Evolutionary conservation across 1,284 basidiomycete genomes (phyloP), one percentile per base, ranked within the genome.

Genomic region (Apiotrichum domesticum): DNA sequence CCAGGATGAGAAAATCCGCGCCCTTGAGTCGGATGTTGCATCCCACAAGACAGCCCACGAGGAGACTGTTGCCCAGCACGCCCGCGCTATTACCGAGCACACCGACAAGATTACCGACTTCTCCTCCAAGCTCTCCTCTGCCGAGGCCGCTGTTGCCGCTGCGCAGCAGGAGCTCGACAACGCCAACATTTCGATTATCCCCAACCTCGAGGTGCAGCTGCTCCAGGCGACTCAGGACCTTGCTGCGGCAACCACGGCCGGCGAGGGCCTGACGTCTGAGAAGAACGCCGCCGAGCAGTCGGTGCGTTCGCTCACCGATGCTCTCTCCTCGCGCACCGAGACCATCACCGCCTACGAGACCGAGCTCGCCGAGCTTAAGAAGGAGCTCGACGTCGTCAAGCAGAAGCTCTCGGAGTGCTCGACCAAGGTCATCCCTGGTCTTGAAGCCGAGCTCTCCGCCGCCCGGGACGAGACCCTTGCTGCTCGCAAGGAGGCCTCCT

Each of bases 81-180:
- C 41, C 13, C n/a, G 10, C 8, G 50, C 42, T 33, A 35, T 51
- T 34, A 34, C 50, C 34, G 33, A 32, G 6, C 50, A 51, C 50
- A 34, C 50, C 33, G 41, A 42, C 29, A 41, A 51, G 50, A 32
- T 34, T 3, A 37, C 29, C 32, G 50, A 41, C n/a, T 15, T 21
- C 32, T 40, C 15, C 32, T 9, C 50, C 8, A 43, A 51, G 34
- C 35, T 47, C 14, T 47, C 46, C 9, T 35, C 15, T 3, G 13
- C 29, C 39, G 21, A 50, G 39, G 34, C 8, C 9, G 37, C 39
- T 14, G 15, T 41, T 29, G 37, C 48, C 14, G 39, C 48, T 6
- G 21, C 39, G 2, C 48, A 50, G 46, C 37, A 54, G 2, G 35
- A 62, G 43, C 50, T 70, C 13, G 35, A 49, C 15, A 49, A 39